These are phyloP conservation scores for Triadica sebifera DNA, from an alignment of 345 rosid species.

Conservation along the genomic window DNA sequence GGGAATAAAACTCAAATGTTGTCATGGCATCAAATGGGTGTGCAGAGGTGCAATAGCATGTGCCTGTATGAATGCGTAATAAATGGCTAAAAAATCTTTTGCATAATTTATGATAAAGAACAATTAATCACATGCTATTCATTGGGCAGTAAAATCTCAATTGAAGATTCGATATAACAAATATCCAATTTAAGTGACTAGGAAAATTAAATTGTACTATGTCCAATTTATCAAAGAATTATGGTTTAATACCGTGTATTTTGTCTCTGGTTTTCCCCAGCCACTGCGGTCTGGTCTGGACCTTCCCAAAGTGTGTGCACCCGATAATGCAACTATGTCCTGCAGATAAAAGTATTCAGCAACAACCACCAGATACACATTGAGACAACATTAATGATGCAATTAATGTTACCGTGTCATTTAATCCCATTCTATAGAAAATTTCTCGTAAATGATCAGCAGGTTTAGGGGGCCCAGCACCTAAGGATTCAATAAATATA, in stretches of 20 bases:
- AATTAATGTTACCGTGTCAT: conserved; percentile 59
- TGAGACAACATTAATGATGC: not conserved
- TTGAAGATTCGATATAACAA: not conserved
- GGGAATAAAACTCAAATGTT: not conserved
- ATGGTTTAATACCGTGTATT: conserved; percentile 67
- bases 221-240: not conserved
- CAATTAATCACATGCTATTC: not conserved
- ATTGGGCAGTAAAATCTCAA: conserved; percentile 14
- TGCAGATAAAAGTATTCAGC: conserved; percentile 38
- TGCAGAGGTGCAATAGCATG: not conserved
- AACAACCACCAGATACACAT: conserved; percentile 7
- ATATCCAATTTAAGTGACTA: not conserved
- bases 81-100: not conserved
- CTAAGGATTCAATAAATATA: conserved; percentile 35
- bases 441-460: conserved; percentile 79
- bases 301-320: conserved; percentile 96
- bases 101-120: not conserved
- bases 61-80: not conserved
- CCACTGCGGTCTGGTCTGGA: conserved; percentile 95
- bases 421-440: conserved; percentile 90
- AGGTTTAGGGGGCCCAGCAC: conserved; percentile 87
- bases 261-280: conserved; percentile 95
- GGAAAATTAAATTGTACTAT: not conserved
- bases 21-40: not conserved
- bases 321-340: conserved; percentile 96